Conservation (phyloP, 2,329 filamentous ascomycete genomes). For the Ceratocystis smalleyi region DNA sequence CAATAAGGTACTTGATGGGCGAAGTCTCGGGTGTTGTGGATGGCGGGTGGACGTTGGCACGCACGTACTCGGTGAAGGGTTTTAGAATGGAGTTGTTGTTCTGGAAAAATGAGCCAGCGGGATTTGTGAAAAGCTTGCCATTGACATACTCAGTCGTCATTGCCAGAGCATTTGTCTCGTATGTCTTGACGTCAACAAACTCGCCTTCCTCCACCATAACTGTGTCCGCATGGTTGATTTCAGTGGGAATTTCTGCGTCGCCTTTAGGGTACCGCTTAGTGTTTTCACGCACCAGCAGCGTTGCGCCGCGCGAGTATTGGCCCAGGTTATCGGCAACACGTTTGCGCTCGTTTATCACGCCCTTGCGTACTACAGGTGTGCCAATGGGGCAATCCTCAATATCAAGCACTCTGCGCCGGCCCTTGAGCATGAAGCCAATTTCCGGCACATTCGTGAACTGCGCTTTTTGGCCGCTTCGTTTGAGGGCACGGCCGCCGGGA, state of each 20-base stretch:
- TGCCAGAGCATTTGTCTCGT: conserved; percentile 72
- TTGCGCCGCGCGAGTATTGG: conserved; percentile 68
- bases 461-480: conserved; percentile 31
- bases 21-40: conserved; percentile 19
- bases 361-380: conserved; percentile 66
- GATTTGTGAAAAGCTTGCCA: conserved; percentile 72
- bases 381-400: conserved; percentile 97
- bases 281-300: conserved; percentile 73
- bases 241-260: conserved; percentile 21
- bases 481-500: conserved; percentile 35
- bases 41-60: conserved; percentile 54
- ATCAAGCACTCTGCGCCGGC: conserved; percentile 64
- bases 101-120: conserved; percentile 91
- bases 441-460: conserved; percentile 51
- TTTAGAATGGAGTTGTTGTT: conserved; percentile 98
- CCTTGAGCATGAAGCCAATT: conserved; percentile 84
- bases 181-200: conserved; percentile 62
- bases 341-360: conserved; percentile 63
- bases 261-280: conserved; percentile 50
- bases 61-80: conserved; percentile 72
- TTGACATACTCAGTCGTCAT: conserved; percentile 79
- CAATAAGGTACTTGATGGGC: conserved; percentile 71
- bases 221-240: conserved; percentile 23
- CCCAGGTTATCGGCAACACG: conserved; percentile 55
- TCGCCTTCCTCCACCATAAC: conserved; percentile 36